These are phyloP conservation scores for Baudoinia panamericana DNA, from an alignment of 495 filamentous ascomycete genomes.

Conservation along the genomic window DNA sequence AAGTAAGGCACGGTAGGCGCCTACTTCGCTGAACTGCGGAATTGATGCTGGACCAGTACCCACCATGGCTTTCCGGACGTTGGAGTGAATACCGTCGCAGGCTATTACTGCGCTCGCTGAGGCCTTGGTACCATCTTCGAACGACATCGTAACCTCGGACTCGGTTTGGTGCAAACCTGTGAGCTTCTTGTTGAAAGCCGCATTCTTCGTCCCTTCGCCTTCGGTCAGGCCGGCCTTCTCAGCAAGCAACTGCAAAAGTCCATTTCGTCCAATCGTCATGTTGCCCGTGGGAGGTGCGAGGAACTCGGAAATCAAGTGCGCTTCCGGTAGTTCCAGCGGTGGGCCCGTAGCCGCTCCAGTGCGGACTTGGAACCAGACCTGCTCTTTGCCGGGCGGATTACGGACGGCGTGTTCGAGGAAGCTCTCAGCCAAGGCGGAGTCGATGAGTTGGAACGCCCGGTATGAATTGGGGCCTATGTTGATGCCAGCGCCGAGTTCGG, in stretches of 20 bases:
- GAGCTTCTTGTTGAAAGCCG: constrained; percentile 17
- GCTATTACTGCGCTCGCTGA: constrained; percentile 5
- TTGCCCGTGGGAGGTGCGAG: constrained; percentile 12
- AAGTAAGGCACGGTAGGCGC: constrained; percentile 12
- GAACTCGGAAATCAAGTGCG: constrained; percentile 2
- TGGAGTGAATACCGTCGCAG: constrained; percentile 19
- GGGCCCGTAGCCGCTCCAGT: constrained; percentile 11
- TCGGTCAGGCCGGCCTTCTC: constrained; percentile 4
- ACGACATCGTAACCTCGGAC: constrained; percentile 4
- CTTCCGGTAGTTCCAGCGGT: constrained; percentile 7
- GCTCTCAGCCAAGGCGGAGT: constrained; percentile 13
- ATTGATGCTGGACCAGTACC: constrained; percentile 1
- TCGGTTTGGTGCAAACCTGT: neutral
- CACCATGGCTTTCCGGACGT: constrained; percentile 3
- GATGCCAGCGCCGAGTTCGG: constrained; percentile 11
- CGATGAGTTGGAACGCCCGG: constrained; percentile 18
- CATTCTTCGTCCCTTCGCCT: neutral
- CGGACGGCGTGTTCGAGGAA: constrained; percentile 24
- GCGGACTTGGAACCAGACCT: constrained; percentile 12
- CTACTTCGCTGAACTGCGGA: constrained; percentile 3
- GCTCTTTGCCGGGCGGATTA: constrained; percentile 30
- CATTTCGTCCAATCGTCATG: constrained; percentile 10
- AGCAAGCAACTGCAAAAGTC: constrained; percentile 7
- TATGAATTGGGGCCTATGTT: constrained; percentile 21
- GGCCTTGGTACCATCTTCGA: constrained; percentile 12